Percentiles rank a stretch among this genome's conserved stretches.
These are phyloP conservation scores for Zoysia pacifica DNA, from an alignment of 176 grass and related monocot genomes.

Conservation along the genomic window DNA sequence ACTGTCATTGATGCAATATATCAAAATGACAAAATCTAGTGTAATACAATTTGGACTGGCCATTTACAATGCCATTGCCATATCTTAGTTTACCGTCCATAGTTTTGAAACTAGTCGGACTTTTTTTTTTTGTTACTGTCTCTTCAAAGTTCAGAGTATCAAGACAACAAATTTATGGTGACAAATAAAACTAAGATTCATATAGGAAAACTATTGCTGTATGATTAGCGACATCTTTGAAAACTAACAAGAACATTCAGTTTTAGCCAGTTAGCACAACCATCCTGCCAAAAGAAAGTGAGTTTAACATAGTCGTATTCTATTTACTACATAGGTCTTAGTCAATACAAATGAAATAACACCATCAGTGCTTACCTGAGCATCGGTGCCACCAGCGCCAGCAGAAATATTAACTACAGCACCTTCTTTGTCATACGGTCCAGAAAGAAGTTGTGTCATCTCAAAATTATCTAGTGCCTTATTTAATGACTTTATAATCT, in stretches of 20 bases:
- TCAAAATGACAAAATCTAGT: background rate
- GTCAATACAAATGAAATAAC: background rate
- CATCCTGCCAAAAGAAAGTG: conserved; percentile 3
- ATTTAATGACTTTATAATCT: conserved; percentile 75
- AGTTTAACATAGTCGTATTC: background rate
- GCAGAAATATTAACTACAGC: conserved; percentile 90
- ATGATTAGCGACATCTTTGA: conserved; percentile 12
- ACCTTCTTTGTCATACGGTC: conserved; percentile 97
- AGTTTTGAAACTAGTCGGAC: conserved; percentile 4
- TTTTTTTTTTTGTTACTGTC: conserved; percentile 16
- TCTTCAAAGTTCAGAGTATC: conserved; percentile 18
- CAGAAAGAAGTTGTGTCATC: conserved; percentile 92
- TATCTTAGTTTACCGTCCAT: background rate
- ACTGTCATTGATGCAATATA: background rate
- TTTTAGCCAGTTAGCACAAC: background rate
- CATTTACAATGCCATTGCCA: conserved; percentile 11
- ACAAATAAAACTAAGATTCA: background rate
- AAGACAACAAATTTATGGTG: background rate
- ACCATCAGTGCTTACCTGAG: conserved; percentile 59
- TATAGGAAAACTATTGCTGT: background rate
- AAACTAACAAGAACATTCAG: conserved; percentile 6
- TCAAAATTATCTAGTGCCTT: conserved; percentile 87
- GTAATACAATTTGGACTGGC: background rate
- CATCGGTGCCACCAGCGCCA: conserved; percentile 93
- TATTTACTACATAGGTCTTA: background rate